Base-by-base conservation (phyloP, 73 alveolate genomes). In the Breviolum minutum region DNA sequence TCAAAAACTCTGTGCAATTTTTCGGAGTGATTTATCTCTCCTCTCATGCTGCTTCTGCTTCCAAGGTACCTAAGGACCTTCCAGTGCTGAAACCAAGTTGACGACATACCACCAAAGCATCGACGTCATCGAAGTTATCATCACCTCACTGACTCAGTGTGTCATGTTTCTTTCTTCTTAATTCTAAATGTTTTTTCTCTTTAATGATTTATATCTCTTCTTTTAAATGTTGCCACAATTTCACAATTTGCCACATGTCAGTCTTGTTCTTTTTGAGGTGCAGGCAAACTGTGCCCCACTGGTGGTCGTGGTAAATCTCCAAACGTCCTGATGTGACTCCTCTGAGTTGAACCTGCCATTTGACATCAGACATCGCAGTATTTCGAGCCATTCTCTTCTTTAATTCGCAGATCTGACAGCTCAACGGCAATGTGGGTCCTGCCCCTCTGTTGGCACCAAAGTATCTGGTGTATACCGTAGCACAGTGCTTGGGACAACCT, bases 401-500 rank as follows among this genome's bases (percentile, higher is more conserved):
- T n/a, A n/a, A n/a, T 2, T 14, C 24, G 17, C 77, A 14, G 77
- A 22, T 22, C 17, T 17, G 77, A 68, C n/a, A 22, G 24, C 17
- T 68, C 77, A 14, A 14, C 77, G 2, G 69, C 89, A 81, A 10
- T 71, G 19, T 71, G 63, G 14, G 63, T 63, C 92, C 92, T 83
- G 92, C 14, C 92, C 92, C 92, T 83, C 92, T 30, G 69, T 54
- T 20, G 92, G 92, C 48, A 60, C 74, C 73, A 83, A 22, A 54
- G 92, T 54, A 24, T 83, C 92, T 22, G 71, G 92, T 10, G 92
- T 9, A 61, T 83, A 83, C 24, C 92, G 92, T 54, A 83, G 73
- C 73, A 83, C 92, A 60, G 30, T 83, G 92, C 92, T 83, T 22
- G 92, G 92, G 60, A 83, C 73, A 61, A 83, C 92, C 92, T 83